These are phyloP conservation scores for Erodium trifolium DNA, from an alignment of 441 rosid genomes.

Conservation along the genomic window DNA sequence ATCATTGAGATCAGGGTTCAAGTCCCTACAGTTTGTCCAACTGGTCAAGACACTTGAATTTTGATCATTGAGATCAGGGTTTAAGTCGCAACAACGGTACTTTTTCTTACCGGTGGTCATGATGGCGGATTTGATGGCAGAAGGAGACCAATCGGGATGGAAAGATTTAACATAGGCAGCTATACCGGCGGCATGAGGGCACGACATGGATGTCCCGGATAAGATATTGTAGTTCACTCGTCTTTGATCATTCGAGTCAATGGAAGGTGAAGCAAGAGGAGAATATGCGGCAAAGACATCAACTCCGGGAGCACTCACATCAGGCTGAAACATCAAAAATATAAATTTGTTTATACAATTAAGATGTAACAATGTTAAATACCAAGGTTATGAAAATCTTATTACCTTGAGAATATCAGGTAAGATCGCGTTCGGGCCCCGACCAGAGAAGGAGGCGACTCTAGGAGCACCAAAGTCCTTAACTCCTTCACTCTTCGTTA, in stretches of 20 bases:
- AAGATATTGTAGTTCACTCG: background rate
- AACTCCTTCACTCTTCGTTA: slow-evolving; percentile 24
- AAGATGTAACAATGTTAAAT: no score
- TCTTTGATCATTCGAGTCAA: background rate
- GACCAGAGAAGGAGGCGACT: background rate
- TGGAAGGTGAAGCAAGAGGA: background rate
- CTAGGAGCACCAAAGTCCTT: slow-evolving; percentile 15
- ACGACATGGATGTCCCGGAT: background rate
- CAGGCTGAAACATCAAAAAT: slow-evolving; percentile 10
- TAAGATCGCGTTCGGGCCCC: background rate
- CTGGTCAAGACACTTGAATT: no score
- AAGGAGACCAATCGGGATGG: slow-evolving; percentile 48
- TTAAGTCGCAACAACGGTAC: no score
- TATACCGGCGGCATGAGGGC: slow-evolving; percentile 30
- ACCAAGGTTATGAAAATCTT: no score
- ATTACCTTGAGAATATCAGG: background rate
- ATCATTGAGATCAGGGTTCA: no score
- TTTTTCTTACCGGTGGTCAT: slow-evolving; percentile 71
- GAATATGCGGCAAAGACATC: slow-evolving; percentile 10
- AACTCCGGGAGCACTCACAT: slow-evolving; percentile 9
- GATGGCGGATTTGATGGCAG: slow-evolving; percentile 17
- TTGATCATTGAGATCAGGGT: no score
- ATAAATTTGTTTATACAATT: no score
- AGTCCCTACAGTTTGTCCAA: no score
- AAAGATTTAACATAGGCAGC: slow-evolving; percentile 16